Percentiles rank a stretch among this genome's conserved stretches.
Evolutionary conservation across 2,329 filamentous ascomycete genomes (phyloP).

Genomic region (Trichoderma koningiopsis): DNA sequence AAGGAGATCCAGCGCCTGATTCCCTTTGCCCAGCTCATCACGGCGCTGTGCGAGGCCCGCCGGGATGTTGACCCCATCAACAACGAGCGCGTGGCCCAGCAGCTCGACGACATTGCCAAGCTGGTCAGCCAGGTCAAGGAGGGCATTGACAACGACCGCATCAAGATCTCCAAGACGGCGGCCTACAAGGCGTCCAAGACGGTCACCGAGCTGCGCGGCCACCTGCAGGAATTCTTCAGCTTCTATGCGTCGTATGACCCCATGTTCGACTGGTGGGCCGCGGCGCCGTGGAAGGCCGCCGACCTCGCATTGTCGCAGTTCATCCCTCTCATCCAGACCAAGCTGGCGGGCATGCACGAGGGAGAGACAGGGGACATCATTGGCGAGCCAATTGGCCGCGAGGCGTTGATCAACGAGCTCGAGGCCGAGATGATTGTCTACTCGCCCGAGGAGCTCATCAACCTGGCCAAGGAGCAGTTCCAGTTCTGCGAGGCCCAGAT

Average conservation of each 20-base stretch:
- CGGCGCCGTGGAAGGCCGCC: slow-evolving; percentile 47
- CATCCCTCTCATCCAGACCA: slow-evolving; percentile 42
- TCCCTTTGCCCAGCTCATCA: slow-evolving; percentile 47
- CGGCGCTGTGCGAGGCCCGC: slow-evolving; percentile 50
- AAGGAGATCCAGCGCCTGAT: slow-evolving; percentile 45
- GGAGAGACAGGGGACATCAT: slow-evolving; percentile 54
- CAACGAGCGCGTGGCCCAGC: slow-evolving; percentile 46
- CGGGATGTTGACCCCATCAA: slow-evolving; percentile 48
- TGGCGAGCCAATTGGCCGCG: slow-evolving; percentile 57
- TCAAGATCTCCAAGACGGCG: slow-evolving; percentile 43
- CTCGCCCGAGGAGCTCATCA: slow-evolving; percentile 57
- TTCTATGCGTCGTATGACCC: slow-evolving; percentile 61
- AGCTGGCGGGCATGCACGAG: slow-evolving; percentile 48
- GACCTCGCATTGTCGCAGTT: slow-evolving; percentile 41
- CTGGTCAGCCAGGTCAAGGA: slow-evolving; percentile 39
- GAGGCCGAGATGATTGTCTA: slow-evolving; percentile 61
- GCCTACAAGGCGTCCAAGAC: slow-evolving; percentile 52
- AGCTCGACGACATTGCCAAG: slow-evolving; percentile 42
- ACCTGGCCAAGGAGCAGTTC: slow-evolving; percentile 54
- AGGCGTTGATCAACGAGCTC: slow-evolving; percentile 54
- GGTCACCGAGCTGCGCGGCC: slow-evolving; percentile 43
- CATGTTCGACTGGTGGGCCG: slow-evolving; percentile 59
- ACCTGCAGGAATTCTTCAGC: slow-evolving; percentile 49
- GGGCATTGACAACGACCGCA: slow-evolving; percentile 40
- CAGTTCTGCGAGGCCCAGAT: slow-evolving; percentile 59